Base-by-base conservation (phyloP, 176 grass and related monocot genomes). In the Zizania latifolia region DNA sequence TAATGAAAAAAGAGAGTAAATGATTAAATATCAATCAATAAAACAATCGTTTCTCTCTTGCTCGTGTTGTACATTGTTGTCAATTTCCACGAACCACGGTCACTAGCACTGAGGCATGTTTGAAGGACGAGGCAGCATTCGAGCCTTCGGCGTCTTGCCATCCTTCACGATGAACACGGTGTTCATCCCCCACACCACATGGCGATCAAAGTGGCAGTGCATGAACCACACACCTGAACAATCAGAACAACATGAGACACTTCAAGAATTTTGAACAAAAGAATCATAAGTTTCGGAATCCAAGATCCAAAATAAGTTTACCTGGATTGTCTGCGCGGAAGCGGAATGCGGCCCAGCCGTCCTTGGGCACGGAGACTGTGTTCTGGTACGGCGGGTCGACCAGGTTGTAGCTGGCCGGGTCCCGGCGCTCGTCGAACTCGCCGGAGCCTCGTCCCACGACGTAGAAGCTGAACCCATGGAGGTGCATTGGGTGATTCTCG, bases 191-290 rank as follows among this genome's bases (percentile, higher is more conserved):
- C 92, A 94, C 6, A 81, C 36, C 5, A 35, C 56, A 65, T 95
- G 89, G 11, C 83, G 83, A 35, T 91, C 89, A 2, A 84, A 91
- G 56, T 95, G 92, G 4, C 89, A 95, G 63, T 95, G 92, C 88
- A 95, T 89, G 41, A 86, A 89, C 86, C 89, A 95, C 50, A 90
- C 89, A 35, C 76, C 85, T 86, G 65, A 78, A 62, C 0, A 72
- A 26, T 8, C 4, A 60, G 1, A 50, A 68, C 32, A 32, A 0
- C 11, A 10, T 2, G 1, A 23, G 8, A 8, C 16, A 69, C 0
- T 9, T 41, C 0, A 27, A 22, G 23, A 22, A 6, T 23, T 29
- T 3, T 9, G n/a, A n/a, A 9, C 4, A 1, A 71, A 54, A 32
- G 1, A 4, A 70, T 15, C 17, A 24, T 30, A 44, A 19, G 13